Conservation (phyloP, 768 basidiomycete genomes). For the Russula sp. region DNA sequence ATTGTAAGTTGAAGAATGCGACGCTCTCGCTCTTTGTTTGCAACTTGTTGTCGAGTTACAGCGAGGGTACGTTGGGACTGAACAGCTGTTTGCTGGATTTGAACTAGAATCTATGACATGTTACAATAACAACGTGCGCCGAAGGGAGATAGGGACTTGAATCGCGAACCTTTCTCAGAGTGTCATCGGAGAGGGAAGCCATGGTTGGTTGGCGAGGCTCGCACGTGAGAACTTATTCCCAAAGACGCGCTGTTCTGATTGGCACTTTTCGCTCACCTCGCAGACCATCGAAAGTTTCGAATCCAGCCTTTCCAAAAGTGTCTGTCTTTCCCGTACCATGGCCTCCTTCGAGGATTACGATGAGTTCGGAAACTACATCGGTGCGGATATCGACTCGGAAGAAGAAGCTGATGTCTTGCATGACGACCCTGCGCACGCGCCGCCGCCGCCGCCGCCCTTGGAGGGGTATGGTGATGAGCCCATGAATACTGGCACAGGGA, state of each 20-base stretch:
- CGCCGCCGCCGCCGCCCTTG: slow-evolving; percentile 41
- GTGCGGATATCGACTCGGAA: slow-evolving; percentile 89
- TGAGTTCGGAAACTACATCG: slow-evolving; percentile 97
- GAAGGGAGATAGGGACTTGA: not conserved
- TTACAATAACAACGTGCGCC: not conserved
- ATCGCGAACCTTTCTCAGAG: slow-evolving; percentile 58
- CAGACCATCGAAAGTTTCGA: not conserved
- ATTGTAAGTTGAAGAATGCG: slow-evolving; percentile 86
- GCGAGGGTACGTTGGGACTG: slow-evolving; percentile 76
- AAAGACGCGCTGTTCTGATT: slow-evolving; percentile 11
- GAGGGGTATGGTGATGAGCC: slow-evolving; percentile 77
- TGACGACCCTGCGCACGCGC: slow-evolving; percentile 31
- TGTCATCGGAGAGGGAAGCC: slow-evolving; percentile 53
- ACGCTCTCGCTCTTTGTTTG: slow-evolving; percentile 80
- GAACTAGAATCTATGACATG: slow-evolving; percentile 66
- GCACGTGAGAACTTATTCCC: slow-evolving; percentile 6
- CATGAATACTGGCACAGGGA: slow-evolving; percentile 42
- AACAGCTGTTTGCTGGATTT: slow-evolving; percentile 88
- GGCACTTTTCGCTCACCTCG: not conserved
- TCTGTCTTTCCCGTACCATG: slow-evolving; percentile 30
- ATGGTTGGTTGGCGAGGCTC: slow-evolving; percentile 16
- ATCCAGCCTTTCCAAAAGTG: not conserved
- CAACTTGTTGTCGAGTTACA: slow-evolving; percentile 64
- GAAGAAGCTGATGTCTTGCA: slow-evolving; percentile 56
- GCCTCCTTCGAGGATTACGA: slow-evolving; percentile 72